These are phyloP conservation scores for Chenopodium formosanum DNA, from an alignment of 148 eudicot species.

Conservation along the genomic window DNA sequence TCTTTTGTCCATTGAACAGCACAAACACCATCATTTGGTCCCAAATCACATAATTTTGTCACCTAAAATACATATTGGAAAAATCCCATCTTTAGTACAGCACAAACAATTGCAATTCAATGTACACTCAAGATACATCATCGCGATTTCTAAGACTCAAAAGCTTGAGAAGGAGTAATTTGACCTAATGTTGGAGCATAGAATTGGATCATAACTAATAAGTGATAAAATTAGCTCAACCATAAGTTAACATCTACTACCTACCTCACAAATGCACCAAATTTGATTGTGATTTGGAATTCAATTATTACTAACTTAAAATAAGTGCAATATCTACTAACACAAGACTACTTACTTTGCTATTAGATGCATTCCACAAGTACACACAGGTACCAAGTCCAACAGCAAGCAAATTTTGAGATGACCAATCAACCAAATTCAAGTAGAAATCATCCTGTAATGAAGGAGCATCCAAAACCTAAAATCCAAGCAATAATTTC, in stretches of 20 bases:
- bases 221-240: not conserved
- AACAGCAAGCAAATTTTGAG: slow-evolving; percentile 91
- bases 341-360: slow-evolving; percentile 57
- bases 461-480: slow-evolving; percentile 98
- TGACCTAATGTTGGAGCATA: too few species aligned
- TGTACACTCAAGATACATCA: too few species aligned
- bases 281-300: not conserved
- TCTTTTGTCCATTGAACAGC: slow-evolving; percentile 97
- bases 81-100: not conserved
- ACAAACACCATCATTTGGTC: slow-evolving; percentile 82
- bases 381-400: slow-evolving; percentile 94
- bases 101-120: not conserved
- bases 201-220: too few species aligned
- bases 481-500: slow-evolving; percentile 19
- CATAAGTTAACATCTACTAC: too few species aligned
- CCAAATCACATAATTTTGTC: slow-evolving; percentile 86
- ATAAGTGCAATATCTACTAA: not conserved
- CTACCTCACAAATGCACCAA: not conserved
- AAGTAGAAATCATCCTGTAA: slow-evolving; percentile 96
- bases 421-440: slow-evolving; percentile 96
- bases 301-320: not conserved
- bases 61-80: slow-evolving; percentile 43
- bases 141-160: too few species aligned
- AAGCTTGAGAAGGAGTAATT: too few species aligned
- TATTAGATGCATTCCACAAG: slow-evolving; percentile 89